Percentiles rank a stretch among this genome's conserved stretches.
Conservation (phyloP, 2,329 filamentous ascomycete species). For the Truncatella angustata region DNA sequence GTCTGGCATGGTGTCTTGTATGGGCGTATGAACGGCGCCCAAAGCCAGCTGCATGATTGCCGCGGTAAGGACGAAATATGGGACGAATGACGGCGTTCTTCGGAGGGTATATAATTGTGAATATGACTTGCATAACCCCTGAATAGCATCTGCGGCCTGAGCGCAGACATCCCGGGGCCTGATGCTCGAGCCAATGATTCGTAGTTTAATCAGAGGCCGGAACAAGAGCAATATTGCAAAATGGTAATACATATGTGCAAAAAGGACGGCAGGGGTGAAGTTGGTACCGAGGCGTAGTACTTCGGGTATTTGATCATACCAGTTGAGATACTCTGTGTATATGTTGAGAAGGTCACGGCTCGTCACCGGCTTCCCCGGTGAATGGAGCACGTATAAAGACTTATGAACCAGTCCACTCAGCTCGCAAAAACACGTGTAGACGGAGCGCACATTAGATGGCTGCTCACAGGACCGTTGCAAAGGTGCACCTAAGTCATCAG, state of each 20-base stretch:
- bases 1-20: conserved; percentile 18
- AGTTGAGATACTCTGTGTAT: conserved; percentile 68
- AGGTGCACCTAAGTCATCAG: conserved; percentile 41
- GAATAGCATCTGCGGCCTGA: conserved; percentile 59
- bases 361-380: conserved; percentile 63
- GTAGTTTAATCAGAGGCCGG: conserved; percentile 65
- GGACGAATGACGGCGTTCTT: conserved; percentile 60
- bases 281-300: conserved; percentile 64
- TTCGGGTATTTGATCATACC: conserved; percentile 68
- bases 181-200: conserved; percentile 62
- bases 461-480: conserved; percentile 57
- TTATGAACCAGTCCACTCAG: conserved; percentile 73
- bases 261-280: conserved; percentile 70
- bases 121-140: conserved; percentile 54
- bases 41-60: conserved; percentile 61
- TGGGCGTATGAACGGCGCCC: conserved; percentile 34
- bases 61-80: conserved; percentile 60
- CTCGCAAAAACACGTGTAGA: conserved; percentile 68
- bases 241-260: conserved; percentile 73
- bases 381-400: conserved; percentile 70
- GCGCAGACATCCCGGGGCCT: conserved; percentile 65
- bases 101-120: conserved; percentile 57
- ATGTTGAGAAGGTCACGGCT: conserved; percentile 61
- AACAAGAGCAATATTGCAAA: conserved; percentile 72
- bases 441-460: conserved; percentile 65